Evolutionary conservation across 306 rosid genomes (phyloP).

Genomic region (Medicago arabica): DNA sequence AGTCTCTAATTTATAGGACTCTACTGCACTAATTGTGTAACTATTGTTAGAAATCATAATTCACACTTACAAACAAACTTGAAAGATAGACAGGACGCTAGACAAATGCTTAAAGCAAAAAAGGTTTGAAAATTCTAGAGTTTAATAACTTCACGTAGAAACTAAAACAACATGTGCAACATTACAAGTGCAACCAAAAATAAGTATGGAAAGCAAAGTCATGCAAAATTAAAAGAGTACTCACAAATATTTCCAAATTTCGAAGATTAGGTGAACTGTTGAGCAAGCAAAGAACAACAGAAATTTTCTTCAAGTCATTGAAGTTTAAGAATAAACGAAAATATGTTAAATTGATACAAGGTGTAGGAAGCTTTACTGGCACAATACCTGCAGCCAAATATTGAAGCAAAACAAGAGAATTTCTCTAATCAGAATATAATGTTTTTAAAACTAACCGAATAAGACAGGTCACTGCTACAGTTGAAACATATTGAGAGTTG

Average conservation of each 20-base stretch:
- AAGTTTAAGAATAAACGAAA: neutral
- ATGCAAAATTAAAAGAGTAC: constrained; percentile 36
- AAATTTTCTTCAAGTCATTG: neutral
- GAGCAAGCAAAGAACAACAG: neutral
- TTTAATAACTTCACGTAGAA: neutral
- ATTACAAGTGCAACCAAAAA: neutral
- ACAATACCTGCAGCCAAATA: neutral
- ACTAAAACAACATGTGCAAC: neutral
- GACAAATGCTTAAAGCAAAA: too few relatives aligned
- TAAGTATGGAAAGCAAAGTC: neutral
- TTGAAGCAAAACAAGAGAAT: neutral
- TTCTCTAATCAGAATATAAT: too few relatives aligned
- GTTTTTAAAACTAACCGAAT: too few relatives aligned
- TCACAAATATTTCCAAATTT: constrained; percentile 58
- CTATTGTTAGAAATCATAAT: too few relatives aligned
- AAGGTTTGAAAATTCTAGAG: too few relatives aligned
- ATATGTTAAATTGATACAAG: neutral
- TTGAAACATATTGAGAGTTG: too few relatives aligned
- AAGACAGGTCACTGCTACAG: too few relatives aligned
- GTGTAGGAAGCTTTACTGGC: neutral
- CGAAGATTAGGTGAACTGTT: constrained; percentile 33
- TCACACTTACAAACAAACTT: too few relatives aligned
- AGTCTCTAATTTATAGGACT: too few relatives aligned
- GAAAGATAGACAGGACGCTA: too few relatives aligned
- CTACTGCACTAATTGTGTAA: neutral